Conservation (phyloP, 164 flowering plant genomes). For the Liquidambar formosana region DNA sequence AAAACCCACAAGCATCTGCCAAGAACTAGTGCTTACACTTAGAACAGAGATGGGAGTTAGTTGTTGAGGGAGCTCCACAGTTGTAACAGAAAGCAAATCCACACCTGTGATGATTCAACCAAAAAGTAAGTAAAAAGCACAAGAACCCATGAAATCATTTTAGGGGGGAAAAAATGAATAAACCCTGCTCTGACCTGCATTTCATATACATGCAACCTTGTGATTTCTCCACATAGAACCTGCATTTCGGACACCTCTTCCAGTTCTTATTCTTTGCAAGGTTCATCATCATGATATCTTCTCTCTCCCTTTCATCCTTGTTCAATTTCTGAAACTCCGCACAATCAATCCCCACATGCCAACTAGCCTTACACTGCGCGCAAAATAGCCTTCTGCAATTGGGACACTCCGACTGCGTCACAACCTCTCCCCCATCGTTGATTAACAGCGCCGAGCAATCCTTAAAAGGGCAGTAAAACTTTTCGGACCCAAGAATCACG, state of each 20-base stretch:
- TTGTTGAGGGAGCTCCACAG: conserved; percentile 20
- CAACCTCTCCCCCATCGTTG: conserved; percentile 24
- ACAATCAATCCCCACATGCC: conserved; percentile 50
- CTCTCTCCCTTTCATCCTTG: conserved; percentile 32
- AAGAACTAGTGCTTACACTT: conserved; percentile 12
- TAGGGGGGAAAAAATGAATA: neutral
- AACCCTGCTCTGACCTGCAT: conserved; percentile 56
- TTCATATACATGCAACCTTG: conserved; percentile 38
- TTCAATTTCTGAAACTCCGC: conserved; percentile 37
- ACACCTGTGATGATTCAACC: conserved; percentile 21
- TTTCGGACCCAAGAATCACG: conserved; percentile 31
- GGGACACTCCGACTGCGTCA: conserved; percentile 40
- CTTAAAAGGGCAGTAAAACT: conserved; percentile 57
- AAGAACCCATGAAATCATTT: neutral
- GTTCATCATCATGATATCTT: conserved; percentile 44
- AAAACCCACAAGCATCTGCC: no score
- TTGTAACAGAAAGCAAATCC: conserved; percentile 29
- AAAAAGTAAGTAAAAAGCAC: neutral
- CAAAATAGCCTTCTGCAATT: conserved; percentile 48
- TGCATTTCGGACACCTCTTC: conserved; percentile 50
- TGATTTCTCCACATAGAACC: conserved; percentile 35
- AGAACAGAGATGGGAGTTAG: conserved; percentile 16
- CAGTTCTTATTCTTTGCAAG: conserved; percentile 41
- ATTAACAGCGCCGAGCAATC: conserved; percentile 54
- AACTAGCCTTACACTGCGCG: conserved; percentile 43